These are phyloP conservation scores for Tripterygium wilfordii DNA, from an alignment of 177 flowering plant species.

Conservation along the genomic window DNA sequence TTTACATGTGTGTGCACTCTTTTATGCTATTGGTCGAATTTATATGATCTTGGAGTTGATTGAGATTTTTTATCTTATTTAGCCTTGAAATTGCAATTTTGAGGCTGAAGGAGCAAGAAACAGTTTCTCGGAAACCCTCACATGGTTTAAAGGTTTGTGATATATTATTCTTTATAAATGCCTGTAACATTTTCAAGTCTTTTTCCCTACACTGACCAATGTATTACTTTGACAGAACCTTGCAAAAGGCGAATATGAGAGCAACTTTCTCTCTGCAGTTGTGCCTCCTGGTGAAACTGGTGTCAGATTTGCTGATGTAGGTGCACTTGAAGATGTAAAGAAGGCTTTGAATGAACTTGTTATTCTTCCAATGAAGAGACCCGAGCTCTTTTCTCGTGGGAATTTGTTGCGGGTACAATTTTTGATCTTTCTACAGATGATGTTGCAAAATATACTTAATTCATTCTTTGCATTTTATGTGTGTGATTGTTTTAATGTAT, in stretches of 20 bases:
- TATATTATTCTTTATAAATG: background rate
- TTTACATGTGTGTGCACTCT: background rate
- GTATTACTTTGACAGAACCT: conserved; percentile 46
- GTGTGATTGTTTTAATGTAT: conserved; percentile 2
- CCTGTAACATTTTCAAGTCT: background rate
- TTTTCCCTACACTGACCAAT: background rate
- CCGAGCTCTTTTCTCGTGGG: conserved; percentile 91
- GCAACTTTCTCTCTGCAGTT: conserved; percentile 90
- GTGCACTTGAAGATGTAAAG: conserved; percentile 98
- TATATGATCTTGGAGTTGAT: conserved; percentile 8
- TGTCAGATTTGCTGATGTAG: conserved; percentile 88
- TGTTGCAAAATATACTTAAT: background rate
- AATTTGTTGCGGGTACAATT: conserved; percentile 89
- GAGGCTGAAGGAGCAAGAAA: conserved; percentile 80
- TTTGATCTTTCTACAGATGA: background rate
- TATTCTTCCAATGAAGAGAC: conserved; percentile 97
- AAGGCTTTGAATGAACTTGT: conserved; percentile 88
- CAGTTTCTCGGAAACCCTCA: conserved; percentile 55
- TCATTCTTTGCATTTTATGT: background rate
- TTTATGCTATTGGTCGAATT: background rate
- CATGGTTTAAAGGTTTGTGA: conserved; percentile 70
- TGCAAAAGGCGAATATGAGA: conserved; percentile 95
- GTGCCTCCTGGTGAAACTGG: conserved; percentile 95
- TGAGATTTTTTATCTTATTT: conserved; percentile 17
- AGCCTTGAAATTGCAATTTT: conserved; percentile 84